phyloP scores from a whole-genome alignment of 208 protist species.

The Acanthamoeba quina region DNA sequence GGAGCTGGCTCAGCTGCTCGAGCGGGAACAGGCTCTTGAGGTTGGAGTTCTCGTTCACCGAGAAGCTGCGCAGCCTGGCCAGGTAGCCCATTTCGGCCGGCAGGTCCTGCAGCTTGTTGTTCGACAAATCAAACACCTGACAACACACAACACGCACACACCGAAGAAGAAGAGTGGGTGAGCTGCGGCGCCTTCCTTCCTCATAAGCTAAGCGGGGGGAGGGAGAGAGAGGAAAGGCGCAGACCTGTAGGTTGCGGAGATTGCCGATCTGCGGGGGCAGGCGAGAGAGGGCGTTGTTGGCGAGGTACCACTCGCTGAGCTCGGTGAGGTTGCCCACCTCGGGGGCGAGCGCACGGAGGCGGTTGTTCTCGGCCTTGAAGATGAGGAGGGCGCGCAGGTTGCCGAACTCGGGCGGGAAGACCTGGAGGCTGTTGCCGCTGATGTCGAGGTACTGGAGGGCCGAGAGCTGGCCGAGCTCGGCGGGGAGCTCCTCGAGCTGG shows the following conservation, averaged over 20 bases:
- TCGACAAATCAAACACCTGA: constrained; percentile 74
- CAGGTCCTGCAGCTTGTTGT: constrained; percentile 82
- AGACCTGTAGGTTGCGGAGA: constrained; percentile 34
- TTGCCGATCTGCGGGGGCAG: constrained; percentile 72
- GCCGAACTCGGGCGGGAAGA: constrained; percentile 84
- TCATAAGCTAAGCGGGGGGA: no score
- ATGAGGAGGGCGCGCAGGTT: constrained; percentile 76
- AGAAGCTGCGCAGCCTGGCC: constrained; percentile 74
- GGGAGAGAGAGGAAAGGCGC: no score
- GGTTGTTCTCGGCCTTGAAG: constrained; percentile 81
- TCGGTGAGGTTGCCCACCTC: constrained; percentile 75
- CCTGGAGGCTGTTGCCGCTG: constrained; percentile 80
- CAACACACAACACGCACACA: not conserved
- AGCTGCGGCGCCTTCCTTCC: not conserved
- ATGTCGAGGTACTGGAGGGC: constrained; percentile 81
- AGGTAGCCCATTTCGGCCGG: constrained; percentile 81
- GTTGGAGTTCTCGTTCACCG: constrained; percentile 83
- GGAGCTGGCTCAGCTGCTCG: constrained; percentile 74
- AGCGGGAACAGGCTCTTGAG: constrained; percentile 81
- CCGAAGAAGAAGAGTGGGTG: not conserved
- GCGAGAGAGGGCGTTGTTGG: constrained; percentile 63
- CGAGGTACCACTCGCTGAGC: constrained; percentile 65
- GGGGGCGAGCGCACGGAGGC: constrained; percentile 74
- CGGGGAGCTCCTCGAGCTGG: constrained; percentile 82
- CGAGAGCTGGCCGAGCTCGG: constrained; percentile 73